Evolutionary conservation across 2,329 filamentous ascomycete genomes (phyloP), one percentile per base, ranked within the genome.

Genomic region (Pezicula neosporulosa): DNA sequence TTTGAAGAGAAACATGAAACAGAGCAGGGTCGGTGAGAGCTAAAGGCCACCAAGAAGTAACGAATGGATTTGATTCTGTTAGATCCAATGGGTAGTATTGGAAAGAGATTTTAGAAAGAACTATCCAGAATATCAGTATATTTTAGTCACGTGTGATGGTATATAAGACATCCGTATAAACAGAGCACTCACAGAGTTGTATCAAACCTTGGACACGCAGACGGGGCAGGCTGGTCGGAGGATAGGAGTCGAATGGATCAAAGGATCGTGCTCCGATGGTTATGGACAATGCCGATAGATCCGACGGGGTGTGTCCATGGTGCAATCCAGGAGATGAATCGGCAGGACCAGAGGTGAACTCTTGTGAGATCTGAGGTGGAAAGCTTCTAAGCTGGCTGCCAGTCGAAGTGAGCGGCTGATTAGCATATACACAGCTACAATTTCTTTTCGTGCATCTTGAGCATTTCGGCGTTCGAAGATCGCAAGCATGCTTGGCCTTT

Each of bases 21-120:
- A 83, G 58, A 4, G 77, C 77, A 0, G 80, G 77, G 50, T 83
- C 80, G 0, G 69, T 73, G 0, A 83, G 69, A 1, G 80, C 78
- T 1, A 78, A 68, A 0, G 80, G 80, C 79, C 80, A 83, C 80
- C 80, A 83, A 0, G 78, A 81, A 6, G 81, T 66, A 16, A 83
- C 66, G 53, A 83, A 83, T 0, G 80, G 80, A 56, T 83, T 83
- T 7, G 80, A 78, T 0, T 63, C 63, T n/a, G 70, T 73, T 7
- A 80, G 66, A 47, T 83, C 80, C 18, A 82, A 67, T 1, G 80
- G 80, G 57, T 83, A 83, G 58, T 82, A 83, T 55, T 82, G 75
- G 47, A 83, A 83, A 0, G 79, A 77, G 44, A 83, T 82, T 42
- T 76, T 80, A 39, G 74, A 71, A 3, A 82, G 66, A 54, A 83